phyloP scores from a whole-genome alignment of 2,329 filamentous ascomycete genomes.

The Fusarium continuum region DNA sequence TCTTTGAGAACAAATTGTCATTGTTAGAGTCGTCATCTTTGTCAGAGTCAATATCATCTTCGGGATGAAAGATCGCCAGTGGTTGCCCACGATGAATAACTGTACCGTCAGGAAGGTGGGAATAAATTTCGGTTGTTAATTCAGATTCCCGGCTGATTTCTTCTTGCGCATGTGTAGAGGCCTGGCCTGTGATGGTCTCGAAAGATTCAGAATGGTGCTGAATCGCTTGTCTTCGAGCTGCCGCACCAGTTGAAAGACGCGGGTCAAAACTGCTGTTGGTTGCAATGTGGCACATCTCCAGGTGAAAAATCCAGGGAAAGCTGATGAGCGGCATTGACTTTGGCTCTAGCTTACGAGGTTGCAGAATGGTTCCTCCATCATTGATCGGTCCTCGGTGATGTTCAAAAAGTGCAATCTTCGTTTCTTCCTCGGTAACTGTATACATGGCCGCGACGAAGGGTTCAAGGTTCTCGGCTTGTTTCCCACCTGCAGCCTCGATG shows the following conservation, averaged over 20 bases:
- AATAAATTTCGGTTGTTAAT: conserved; percentile 12
- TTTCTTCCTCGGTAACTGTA: conserved; percentile 77
- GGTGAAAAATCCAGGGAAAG: conserved; percentile 91
- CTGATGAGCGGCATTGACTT: conserved; percentile 82
- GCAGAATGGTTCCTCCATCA: conserved; percentile 45
- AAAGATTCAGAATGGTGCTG: not conserved
- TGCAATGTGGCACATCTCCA: conserved; percentile 56
- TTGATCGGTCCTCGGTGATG: conserved; percentile 42
- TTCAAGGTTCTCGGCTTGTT: conserved; percentile 66
- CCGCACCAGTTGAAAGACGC: conserved; percentile 26
- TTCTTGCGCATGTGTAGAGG: not conserved
- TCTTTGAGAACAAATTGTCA: not conserved
- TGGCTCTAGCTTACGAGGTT: conserved; percentile 40
- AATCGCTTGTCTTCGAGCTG: conserved; percentile 9
- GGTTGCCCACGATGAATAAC: conserved; percentile 34
- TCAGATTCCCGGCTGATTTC: not conserved
- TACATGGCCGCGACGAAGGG: conserved; percentile 91
- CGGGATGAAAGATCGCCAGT: conserved; percentile 24
- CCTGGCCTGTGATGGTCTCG: not conserved
- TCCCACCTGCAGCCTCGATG: conserved; percentile 68
- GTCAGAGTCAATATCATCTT: conserved; percentile 1
- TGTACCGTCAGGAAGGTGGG: conserved; percentile 31
- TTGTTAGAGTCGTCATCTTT: not conserved
- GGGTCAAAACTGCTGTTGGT: conserved; percentile 33
- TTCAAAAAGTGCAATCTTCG: conserved; percentile 66